Conservation (phyloP, 257 asterid species). For the Solanum chaucha region DNA sequence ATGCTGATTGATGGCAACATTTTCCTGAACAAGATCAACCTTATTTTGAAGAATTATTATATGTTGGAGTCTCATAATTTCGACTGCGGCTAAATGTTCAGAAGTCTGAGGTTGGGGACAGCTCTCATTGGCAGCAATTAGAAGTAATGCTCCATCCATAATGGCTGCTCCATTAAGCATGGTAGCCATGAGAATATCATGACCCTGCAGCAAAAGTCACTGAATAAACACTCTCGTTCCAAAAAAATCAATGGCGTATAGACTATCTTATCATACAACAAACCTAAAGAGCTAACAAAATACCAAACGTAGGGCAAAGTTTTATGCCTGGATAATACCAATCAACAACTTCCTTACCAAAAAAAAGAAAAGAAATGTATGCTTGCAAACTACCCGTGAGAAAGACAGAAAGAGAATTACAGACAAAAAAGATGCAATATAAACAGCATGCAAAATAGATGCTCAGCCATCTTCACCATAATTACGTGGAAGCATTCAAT, state of each 20-base stretch:
- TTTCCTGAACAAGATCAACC: constrained; percentile 97
- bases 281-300: not conserved
- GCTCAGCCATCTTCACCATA: not conserved
- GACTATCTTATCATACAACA: not conserved
- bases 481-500: not conserved
- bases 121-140: constrained; percentile 91
- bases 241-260: not conserved
- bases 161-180: constrained; percentile 98
- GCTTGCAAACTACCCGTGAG: not conserved
- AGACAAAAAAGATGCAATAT: not conserved
- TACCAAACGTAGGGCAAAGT: not conserved
- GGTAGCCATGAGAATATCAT: constrained; percentile 97
- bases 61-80: constrained; percentile 88
- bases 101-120: constrained; percentile 99
- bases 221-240: not conserved
- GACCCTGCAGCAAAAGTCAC: constrained; percentile 42
- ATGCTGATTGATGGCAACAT: constrained; percentile 93
- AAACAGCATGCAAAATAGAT: not conserved
- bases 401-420: not conserved
- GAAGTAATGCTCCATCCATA: constrained; percentile 94
- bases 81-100: constrained; percentile 95
- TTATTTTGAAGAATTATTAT: constrained; percentile 93
- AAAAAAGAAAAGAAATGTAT: not conserved
- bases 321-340: not conserved
- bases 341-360: not conserved